Base-by-base conservation (phyloP, 2,329 filamentous ascomycete species). In the Aspergillus ochraceoroseus region DNA sequence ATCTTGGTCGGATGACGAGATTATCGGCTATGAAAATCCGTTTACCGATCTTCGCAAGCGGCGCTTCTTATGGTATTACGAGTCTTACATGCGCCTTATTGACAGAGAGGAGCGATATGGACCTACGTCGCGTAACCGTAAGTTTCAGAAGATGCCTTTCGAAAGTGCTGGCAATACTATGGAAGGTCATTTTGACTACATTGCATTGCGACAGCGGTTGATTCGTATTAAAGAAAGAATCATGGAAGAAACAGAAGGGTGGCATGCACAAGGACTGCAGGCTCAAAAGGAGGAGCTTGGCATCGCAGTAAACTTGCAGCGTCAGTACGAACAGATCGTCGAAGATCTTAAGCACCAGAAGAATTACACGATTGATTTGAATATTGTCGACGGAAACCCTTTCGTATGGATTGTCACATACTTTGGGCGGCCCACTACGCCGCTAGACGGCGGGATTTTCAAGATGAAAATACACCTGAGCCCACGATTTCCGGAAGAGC, bases 31-130 rank as follows among this genome's bases (percentile, higher is more conserved):
- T 62, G 85, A 94, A 5, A 39, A 28, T 51, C 87, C 88, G 0
- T 96, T 96, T 68, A 83, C 81, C 51, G 90, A 96, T 57, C 72
- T 95, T 4, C 86, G 84, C 73, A 96, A 96, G 66, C 81, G 85
- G 25, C 80, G 89, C 1, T 95, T 96, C 59, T 70, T 96, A 9
- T 96, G 92, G 92, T 96, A 96, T 66, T 94, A 86, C 62, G 85
- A 94, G 51, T 85, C 85, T 2, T 96, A 96, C 58, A 70, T 92
- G 14, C 70, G 75, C 3, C 76, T 83, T 1, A 81, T 94, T 36
- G 73, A 80, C 25, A 74, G 48, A 7, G 40, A 46, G 11, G 63
- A 68, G 19, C 63, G 70, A 17, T 79, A 85, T 5, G 12, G 12
- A 9, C 9, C 14, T 51, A 77, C 82, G 40, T 74, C 76, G 46